A percentile compares a stretch with the other conserved stretches of the same genome.
These are phyloP conservation scores for Talaromyces sp. DNA, from an alignment of 2,329 filamentous ascomycete genomes.

Conservation along the genomic window DNA sequence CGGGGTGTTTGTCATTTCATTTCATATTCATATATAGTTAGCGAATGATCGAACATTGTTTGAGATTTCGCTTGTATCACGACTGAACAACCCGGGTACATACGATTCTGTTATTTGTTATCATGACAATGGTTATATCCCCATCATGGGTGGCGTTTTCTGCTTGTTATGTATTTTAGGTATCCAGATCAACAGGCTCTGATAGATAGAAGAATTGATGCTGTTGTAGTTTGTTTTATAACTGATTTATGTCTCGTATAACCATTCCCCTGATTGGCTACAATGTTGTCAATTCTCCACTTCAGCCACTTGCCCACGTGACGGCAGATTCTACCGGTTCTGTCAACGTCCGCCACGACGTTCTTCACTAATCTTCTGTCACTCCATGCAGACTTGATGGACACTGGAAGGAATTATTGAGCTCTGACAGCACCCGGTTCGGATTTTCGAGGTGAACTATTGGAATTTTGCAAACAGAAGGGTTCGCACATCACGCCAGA, in stretches of 20 bases:
- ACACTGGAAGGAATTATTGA: background rate
- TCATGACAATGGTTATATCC: background rate
- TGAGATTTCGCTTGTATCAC: background rate
- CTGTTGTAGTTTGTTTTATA: background rate
- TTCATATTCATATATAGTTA: background rate
- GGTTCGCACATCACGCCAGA: constrained; percentile 24
- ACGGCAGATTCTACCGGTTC: background rate
- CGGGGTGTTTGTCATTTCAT: background rate
- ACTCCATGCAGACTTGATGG: background rate
- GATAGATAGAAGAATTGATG: background rate
- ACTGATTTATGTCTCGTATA: too few relatives aligned
- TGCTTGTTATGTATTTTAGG: background rate
- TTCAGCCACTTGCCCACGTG: background rate
- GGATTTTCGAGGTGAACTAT: background rate
- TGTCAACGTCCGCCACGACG: background rate
- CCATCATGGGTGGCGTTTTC: background rate
- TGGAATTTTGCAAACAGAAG: constrained; percentile 16
- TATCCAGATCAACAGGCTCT: background rate
- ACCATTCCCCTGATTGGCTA: background rate
- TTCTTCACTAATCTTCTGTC: background rate
- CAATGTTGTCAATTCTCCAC: background rate
- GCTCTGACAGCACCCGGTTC: too few relatives aligned
- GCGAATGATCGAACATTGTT: background rate
- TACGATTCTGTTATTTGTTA: background rate
- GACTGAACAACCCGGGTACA: background rate